Conservation (phyloP, 2,329 filamentous ascomycete species). For the Cadophora sp. region DNA sequence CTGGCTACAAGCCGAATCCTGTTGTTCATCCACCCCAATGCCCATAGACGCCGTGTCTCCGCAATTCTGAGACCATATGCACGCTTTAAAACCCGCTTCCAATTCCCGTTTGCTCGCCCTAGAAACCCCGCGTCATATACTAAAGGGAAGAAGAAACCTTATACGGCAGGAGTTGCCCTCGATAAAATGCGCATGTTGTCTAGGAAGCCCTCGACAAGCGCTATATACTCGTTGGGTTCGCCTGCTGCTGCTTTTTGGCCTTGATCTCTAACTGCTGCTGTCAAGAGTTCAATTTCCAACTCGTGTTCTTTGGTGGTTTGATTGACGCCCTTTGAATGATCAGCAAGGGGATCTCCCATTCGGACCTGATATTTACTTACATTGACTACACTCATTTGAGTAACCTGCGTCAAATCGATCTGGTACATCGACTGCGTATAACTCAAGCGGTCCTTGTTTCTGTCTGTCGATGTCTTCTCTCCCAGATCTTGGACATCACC, state of each 20-base stretch:
- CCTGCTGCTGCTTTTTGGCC: slow-evolving; percentile 60
- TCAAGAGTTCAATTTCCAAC: slow-evolving; percentile 78
- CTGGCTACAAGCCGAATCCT: background rate
- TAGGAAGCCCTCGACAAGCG: slow-evolving; percentile 74
- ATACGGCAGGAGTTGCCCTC: slow-evolving; percentile 25
- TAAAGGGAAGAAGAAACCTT: background rate
- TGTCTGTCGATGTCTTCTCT: slow-evolving; percentile 55
- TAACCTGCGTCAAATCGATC: slow-evolving; percentile 92
- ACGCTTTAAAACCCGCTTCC: background rate
- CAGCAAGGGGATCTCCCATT: background rate
- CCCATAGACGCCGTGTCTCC: background rate
- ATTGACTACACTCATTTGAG: slow-evolving; percentile 75
- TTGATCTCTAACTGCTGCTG: slow-evolving; percentile 68
- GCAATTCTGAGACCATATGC: background rate
- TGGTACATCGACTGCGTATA: slow-evolving; percentile 90
- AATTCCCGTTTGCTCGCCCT: no score
- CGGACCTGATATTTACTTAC: slow-evolving; percentile 37
- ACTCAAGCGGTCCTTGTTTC: slow-evolving; percentile 88
- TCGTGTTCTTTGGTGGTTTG: slow-evolving; percentile 73
- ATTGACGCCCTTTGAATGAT: slow-evolving; percentile 32
- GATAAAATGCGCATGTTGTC: slow-evolving; percentile 61
- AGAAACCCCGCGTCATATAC: background rate
- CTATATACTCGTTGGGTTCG: slow-evolving; percentile 65
- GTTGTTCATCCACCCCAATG: background rate
- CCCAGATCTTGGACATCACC: slow-evolving; percentile 65